phyloP scores from a whole-genome alignment of 2,329 filamentous ascomycete genomes.

The Trichophyton verrucosum region DNA sequence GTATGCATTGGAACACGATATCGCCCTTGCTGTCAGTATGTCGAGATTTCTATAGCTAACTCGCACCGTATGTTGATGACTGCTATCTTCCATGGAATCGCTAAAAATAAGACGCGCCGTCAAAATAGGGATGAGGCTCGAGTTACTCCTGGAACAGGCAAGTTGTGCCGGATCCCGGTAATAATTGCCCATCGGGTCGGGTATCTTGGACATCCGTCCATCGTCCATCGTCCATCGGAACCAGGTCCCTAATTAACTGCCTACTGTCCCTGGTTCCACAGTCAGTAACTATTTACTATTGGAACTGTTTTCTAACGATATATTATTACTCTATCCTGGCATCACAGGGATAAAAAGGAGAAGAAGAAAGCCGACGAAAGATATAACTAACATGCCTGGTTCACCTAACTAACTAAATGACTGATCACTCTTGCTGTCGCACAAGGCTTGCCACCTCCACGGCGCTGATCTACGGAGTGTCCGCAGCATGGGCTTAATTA shows the following conservation, averaged over 20 bases:
- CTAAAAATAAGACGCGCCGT: background rate
- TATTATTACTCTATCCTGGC: background rate
- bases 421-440: background rate
- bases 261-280: no score
- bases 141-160: background rate
- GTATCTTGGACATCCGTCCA: background rate
- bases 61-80: background rate
- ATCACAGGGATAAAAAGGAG: background rate
- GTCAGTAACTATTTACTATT: no score
- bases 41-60: background rate
- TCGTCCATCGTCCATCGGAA: background rate
- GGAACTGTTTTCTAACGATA: background rate
- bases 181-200: background rate
- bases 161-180: background rate
- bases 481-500: background rate
- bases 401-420: background rate
- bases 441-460: background rate
- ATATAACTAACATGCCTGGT: background rate
- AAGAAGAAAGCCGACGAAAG: background rate
- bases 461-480: background rate
- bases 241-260: no score
- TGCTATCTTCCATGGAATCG: background rate
- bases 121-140: background rate
- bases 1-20: background rate
- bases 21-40: background rate